Evolutionary conservation across 2,329 filamentous ascomycete species (phyloP).

Genomic region (Cryphonectria carpinicola): DNA sequence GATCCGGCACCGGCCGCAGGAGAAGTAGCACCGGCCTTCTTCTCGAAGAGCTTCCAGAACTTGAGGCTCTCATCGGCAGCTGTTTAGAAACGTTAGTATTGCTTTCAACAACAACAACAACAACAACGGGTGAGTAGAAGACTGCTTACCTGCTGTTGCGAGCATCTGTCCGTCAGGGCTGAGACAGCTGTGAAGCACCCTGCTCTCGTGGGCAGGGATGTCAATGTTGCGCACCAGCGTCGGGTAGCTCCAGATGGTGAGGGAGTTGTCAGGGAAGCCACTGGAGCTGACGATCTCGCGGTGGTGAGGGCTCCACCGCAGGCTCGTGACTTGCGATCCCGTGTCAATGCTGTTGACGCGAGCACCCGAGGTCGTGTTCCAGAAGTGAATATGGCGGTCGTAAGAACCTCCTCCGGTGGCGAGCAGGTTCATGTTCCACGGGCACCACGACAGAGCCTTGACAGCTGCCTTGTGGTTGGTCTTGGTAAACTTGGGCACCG

Average conservation of each 20-base stretch:
- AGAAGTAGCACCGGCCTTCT: constrained; percentile 79
- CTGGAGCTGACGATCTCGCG: constrained; percentile 97
- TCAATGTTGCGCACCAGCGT: constrained; percentile 96
- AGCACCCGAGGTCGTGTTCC: constrained; percentile 97
- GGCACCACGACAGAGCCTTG: constrained; percentile 98
- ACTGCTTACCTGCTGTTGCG: constrained; percentile 76
- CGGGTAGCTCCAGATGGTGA: constrained; percentile 99
- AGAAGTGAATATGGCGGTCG: constrained; percentile 99
- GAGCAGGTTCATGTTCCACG: constrained; percentile 96
- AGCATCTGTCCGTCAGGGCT: constrained; percentile 98
- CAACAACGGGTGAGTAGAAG: background rate
- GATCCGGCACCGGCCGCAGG: constrained; percentile 68
- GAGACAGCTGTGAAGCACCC: constrained; percentile 94
- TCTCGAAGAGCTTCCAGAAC: constrained; percentile 99
- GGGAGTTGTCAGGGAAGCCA: constrained; percentile 98
- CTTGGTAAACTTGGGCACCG: constrained; percentile 98
- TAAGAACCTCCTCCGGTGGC: constrained; percentile 96
- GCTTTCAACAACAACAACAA: constrained; percentile 4
- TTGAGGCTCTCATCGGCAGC: constrained; percentile 96
- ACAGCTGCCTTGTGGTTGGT: constrained; percentile 99
- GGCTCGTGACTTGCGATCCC: constrained; percentile 93
- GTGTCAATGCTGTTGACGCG: constrained; percentile 99
- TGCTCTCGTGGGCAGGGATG: constrained; percentile 95
- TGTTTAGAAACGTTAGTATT: constrained; percentile 41
- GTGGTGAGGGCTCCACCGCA: constrained; percentile 96